phyloP scores from a whole-genome alignment of 1,284 basidiomycete species.

The Pterulicium gracile region DNA sequence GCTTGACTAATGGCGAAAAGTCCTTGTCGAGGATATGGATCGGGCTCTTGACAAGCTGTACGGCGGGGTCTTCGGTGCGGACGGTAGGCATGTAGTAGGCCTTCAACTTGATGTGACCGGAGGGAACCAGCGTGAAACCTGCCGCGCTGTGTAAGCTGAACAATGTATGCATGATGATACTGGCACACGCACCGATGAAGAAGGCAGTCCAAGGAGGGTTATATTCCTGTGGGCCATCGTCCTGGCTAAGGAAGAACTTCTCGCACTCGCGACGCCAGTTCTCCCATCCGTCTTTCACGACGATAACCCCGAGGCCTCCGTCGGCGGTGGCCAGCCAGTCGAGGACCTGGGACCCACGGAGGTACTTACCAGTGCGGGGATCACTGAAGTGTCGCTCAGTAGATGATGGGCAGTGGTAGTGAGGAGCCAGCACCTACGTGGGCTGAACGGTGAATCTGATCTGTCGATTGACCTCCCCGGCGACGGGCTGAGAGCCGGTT shows the following conservation, averaged over 20 bases:
- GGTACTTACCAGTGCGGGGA: neutral
- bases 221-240: neutral
- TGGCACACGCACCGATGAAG: conserved; percentile 1
- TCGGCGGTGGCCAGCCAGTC: neutral
- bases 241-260: neutral
- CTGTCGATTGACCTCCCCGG: conserved; percentile 13
- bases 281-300: neutral
- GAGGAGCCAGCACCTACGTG: conserved; percentile 13
- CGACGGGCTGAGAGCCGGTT: conserved; percentile 10
- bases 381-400: neutral
- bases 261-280: neutral
- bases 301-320: neutral
- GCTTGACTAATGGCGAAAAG: neutral
- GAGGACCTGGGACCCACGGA: neutral
- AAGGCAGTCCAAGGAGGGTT: neutral
- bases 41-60: neutral
- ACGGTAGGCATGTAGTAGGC: neutral
- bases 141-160: too few relatives aligned
- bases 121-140: neutral
- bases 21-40: neutral
- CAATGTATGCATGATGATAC: too few relatives aligned
- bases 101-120: neutral
- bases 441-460: conserved; percentile 21
- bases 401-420: neutral
- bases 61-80: neutral